These are phyloP conservation scores for Rhizophagus prolifer DNA, from an alignment of 192 early-diverging fungal genomes.

Conservation along the genomic window DNA sequence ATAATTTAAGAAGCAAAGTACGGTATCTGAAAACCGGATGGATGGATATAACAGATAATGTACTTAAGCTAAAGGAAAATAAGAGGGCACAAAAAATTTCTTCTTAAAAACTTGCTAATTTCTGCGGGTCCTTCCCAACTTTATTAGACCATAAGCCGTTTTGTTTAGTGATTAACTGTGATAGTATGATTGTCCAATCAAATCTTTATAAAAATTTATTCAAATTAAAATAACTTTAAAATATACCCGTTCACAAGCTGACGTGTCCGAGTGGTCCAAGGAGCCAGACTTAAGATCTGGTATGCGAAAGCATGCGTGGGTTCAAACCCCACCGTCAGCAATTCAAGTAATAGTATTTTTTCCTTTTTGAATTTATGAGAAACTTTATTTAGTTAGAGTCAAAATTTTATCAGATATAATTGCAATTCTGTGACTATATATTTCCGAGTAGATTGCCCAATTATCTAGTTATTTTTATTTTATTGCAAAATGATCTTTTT, in stretches of 20 bases:
- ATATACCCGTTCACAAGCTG: background rate
- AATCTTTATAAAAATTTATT: background rate
- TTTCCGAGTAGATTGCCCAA: no score
- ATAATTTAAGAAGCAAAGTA: background rate
- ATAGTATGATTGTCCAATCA: background rate
- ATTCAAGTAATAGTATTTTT: background rate
- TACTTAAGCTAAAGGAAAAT: background rate
- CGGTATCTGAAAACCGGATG: background rate
- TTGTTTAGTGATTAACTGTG: background rate
- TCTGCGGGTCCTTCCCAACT: background rate
- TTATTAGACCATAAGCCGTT: background rate
- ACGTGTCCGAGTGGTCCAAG: slow-evolving; percentile 35
- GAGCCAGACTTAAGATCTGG: slow-evolving; percentile 34
- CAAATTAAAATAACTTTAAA: background rate
- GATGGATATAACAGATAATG: background rate
- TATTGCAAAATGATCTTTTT: no score
- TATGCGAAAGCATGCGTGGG: slow-evolving; percentile 30
- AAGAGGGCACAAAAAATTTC: background rate
- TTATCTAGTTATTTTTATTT: no score
- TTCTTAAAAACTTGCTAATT: background rate
- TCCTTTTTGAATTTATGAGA: background rate
- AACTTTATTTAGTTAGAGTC: no score
- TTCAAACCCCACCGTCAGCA: slow-evolving; percentile 35
- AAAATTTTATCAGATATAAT: no score
- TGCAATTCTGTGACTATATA: no score